Conservation (phyloP, 108 stramenopile genomes). For the Pseudonitzschia pungens region DNA sequence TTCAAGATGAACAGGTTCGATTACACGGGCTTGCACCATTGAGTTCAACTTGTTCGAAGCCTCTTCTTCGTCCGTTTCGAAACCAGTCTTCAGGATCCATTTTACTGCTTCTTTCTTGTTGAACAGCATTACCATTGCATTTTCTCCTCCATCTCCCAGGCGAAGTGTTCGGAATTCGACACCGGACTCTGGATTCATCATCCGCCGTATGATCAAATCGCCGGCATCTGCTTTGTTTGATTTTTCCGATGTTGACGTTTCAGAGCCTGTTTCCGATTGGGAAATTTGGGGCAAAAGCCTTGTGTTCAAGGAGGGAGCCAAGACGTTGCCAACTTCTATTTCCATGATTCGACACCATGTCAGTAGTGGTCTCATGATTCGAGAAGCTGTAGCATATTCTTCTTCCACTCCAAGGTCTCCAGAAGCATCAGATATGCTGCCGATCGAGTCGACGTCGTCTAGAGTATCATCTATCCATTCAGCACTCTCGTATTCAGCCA, state of each 20-base stretch:
- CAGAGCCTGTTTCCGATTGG: conserved; percentile 41
- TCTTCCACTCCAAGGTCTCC: conserved; percentile 54
- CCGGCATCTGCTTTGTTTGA: conserved; percentile 40
- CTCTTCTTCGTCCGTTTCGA: conserved; percentile 50
- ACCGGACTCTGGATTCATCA: conserved; percentile 82
- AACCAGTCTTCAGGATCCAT: conserved; percentile 68
- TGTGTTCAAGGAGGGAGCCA: conserved; percentile 49
- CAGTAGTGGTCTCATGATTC: conserved; percentile 67
- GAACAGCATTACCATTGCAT: conserved; percentile 82
- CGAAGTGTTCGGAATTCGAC: conserved; percentile 82
- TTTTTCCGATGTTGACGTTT: conserved; percentile 38
- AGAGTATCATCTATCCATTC: conserved; percentile 19
- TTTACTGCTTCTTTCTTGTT: conserved; percentile 65
- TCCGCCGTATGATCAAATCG: conserved; percentile 62
- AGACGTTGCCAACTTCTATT: conserved; percentile 47
- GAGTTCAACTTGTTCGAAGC: conserved; percentile 51
- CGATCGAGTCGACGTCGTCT: conserved; percentile 55
- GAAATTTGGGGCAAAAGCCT: conserved; percentile 13
- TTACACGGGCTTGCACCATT: conserved; percentile 72
- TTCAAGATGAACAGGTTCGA: conserved; percentile 69
- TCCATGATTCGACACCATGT: conserved; percentile 75
- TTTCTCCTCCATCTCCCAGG: conserved; percentile 78
- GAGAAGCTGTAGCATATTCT: conserved; percentile 51
- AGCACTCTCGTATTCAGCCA: conserved; percentile 50
- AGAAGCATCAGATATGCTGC: conserved; percentile 54